These are phyloP conservation scores for Megacollybia platyphylla DNA, from an alignment of 1,284 basidiomycete species.

Conservation along the genomic window DNA sequence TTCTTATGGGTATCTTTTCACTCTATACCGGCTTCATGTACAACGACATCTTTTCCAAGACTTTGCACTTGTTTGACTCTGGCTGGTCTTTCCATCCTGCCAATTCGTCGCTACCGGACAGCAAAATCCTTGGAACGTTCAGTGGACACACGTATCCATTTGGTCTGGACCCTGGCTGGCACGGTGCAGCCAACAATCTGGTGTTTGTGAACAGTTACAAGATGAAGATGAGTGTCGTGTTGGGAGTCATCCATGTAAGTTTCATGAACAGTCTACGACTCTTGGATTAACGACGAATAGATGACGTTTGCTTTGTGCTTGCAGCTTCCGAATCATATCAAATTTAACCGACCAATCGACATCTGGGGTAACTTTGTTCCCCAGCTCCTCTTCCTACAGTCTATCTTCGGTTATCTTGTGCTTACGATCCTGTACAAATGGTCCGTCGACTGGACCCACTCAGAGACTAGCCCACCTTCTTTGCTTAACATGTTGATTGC, in stretches of 20 bases:
- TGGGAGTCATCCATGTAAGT: slow-evolving; percentile 93
- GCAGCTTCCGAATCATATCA: slow-evolving; percentile 91
- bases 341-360: slow-evolving; percentile 77
- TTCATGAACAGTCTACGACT: slow-evolving; percentile 7
- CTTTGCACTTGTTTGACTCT: slow-evolving; percentile 79
- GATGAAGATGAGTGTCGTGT: slow-evolving; percentile 99
- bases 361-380: slow-evolving; percentile 95
- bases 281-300: slow-evolving; percentile 23
- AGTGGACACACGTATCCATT: slow-evolving; percentile 79
- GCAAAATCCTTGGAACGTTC: slow-evolving; percentile 35
- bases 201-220: slow-evolving; percentile 99
- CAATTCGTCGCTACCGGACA: slow-evolving; percentile 21
- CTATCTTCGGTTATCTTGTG: slow-evolving; percentile 95
- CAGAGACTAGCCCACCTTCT: slow-evolving; percentile 69
- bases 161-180: slow-evolving; percentile 94
- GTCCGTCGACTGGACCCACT: slow-evolving; percentile 82
- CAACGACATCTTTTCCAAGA: slow-evolving; percentile 98
- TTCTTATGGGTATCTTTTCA: slow-evolving; percentile 94
- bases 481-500: slow-evolving; percentile 92
- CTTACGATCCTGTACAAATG: slow-evolving; percentile 97
- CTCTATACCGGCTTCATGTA: slow-evolving; percentile 96
- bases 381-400: slow-evolving; percentile 94
- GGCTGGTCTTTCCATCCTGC: slow-evolving; percentile 75
- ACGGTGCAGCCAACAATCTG: slow-evolving; percentile 83
- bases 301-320: slow-evolving; percentile 98